phyloP scores from a whole-genome alignment of 2,329 filamentous ascomycete species.

The Malbranchea zuffiana region DNA sequence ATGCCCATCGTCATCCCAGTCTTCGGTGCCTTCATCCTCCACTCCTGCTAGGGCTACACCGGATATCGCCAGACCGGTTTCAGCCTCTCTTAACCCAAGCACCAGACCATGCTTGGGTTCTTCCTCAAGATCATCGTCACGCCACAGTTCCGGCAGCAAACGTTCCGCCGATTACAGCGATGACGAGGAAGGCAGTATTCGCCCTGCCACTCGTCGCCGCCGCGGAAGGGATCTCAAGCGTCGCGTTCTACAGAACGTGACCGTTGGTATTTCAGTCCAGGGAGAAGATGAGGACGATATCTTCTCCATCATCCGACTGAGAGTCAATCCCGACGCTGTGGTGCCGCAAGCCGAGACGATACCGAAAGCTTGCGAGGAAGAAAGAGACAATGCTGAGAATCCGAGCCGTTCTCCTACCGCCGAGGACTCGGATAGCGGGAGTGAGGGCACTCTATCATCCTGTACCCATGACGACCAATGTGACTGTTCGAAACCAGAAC shows the following conservation, averaged over 20 bases:
- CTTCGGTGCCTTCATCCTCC: constrained; percentile 3
- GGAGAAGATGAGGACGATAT: constrained; percentile 8
- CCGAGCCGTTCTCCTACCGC: neutral
- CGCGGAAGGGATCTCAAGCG: constrained; percentile 13
- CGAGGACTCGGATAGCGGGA: neutral
- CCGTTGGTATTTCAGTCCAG: constrained; percentile 13
- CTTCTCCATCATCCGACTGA: constrained; percentile 10
- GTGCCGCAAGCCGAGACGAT: too few species aligned
- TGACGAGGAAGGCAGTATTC: constrained; percentile 17
- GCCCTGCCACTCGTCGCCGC: constrained; percentile 8
- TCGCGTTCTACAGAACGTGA: constrained; percentile 14
- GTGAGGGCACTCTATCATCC: neutral
- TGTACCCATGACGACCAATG: neutral
- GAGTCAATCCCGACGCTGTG: constrained; percentile 9
- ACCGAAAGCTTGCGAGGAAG: too few species aligned
- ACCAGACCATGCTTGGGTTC: constrained; percentile 26
- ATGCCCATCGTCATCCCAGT: constrained; percentile 13
- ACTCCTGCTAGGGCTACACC: neutral
- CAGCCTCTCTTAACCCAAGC: constrained; percentile 18
- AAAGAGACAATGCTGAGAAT: too few species aligned
- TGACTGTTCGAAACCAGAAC: neutral
- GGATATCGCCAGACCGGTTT: constrained; percentile 1
- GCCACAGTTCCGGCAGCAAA: constrained; percentile 33
- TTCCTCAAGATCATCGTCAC: constrained; percentile 33
- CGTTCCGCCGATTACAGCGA: constrained; percentile 32